phyloP scores from a whole-genome alignment of 805 yeast genomes.

The Candida loeiensis region DNA sequence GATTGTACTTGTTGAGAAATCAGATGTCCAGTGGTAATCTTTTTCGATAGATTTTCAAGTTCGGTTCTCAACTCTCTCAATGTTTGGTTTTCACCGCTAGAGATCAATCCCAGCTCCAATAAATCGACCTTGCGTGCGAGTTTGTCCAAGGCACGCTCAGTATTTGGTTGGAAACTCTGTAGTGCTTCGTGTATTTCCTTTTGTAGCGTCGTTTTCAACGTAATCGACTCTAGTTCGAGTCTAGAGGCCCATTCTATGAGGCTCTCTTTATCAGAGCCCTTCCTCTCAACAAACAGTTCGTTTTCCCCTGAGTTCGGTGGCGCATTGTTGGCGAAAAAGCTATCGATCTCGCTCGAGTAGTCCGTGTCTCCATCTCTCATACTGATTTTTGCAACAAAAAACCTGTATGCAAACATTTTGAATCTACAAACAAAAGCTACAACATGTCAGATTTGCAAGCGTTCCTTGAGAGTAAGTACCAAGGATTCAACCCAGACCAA shows the following conservation, averaged over 20 bases:
- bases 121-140: constrained; percentile 1
- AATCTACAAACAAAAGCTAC: background rate
- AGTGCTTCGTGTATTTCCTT: background rate
- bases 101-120: constrained; percentile 1
- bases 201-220: constrained; percentile 18
- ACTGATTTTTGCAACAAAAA: constrained; percentile 9
- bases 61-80: no score
- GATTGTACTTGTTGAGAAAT: background rate
- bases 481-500: background rate
- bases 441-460: constrained; percentile 15
- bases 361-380: constrained; percentile 15
- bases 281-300: background rate
- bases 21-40: background rate
- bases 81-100: no score
- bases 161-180: background rate
- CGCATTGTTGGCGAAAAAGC: constrained; percentile 8
- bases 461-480: constrained; percentile 15
- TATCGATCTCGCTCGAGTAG: constrained; percentile 21
- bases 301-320: constrained; percentile 1
- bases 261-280: constrained; percentile 5
- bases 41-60: no score
- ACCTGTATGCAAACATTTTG: background rate
- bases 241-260: constrained; percentile 29
- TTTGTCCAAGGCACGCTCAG: background rate
- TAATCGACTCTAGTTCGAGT: constrained; percentile 27